These are phyloP conservation scores for Magnolia kwangsiensis DNA, from an alignment of 164 flowering plant species.

Conservation along the genomic window DNA sequence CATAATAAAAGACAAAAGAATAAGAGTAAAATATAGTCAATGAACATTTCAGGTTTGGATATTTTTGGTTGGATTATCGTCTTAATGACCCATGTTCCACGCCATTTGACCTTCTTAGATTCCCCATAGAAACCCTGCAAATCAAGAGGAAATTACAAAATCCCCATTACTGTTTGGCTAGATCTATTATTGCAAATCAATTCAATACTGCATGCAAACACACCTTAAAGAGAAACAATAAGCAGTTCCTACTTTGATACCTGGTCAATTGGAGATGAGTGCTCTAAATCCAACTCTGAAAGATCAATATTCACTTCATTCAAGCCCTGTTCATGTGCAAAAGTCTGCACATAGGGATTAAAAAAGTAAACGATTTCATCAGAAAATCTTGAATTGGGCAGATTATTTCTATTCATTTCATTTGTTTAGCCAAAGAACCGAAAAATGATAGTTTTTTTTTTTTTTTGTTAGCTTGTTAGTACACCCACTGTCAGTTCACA, in stretches of 20 bases:
- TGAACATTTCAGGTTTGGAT: conserved; percentile 33
- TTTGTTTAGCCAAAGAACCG: neutral
- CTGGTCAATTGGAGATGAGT: conserved; percentile 36
- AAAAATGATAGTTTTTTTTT: too few relatives aligned
- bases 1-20: neutral
- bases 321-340: conserved; percentile 41
- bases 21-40: neutral
- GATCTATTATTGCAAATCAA: neutral
- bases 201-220: neutral
- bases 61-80: conserved; percentile 42
- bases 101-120: conserved; percentile 58
- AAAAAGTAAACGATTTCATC: neutral
- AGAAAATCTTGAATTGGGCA: neutral
- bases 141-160: neutral
- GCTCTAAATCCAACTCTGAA: conserved; percentile 35
- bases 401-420: neutral
- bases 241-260: conserved; percentile 18
- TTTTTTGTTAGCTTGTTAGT: too few relatives aligned
- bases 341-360: conserved; percentile 28
- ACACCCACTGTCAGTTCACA: too few relatives aligned
- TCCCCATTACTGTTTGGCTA: too few relatives aligned
- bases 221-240: neutral
- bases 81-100: conserved; percentile 65
- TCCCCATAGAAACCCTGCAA: conserved; percentile 30
- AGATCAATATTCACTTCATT: conserved; percentile 51